A percentile compares a stretch with the other conserved stretches of the same genome.
phyloP scores from a whole-genome alignment of 257 asterid species.

The Solanum pennellii region DNA sequence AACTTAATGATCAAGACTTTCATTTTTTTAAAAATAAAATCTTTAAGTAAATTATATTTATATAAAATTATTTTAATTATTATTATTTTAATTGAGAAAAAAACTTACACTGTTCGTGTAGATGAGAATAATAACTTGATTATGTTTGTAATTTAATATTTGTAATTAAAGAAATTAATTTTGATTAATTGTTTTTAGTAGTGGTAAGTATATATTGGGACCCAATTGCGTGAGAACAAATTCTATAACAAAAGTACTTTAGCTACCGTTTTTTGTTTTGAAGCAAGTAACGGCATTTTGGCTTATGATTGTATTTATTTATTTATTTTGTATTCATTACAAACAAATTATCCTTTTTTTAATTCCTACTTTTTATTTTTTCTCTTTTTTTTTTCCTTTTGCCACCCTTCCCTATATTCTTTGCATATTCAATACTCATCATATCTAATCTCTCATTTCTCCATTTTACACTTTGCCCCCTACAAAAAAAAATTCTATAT shows the following conservation, averaged over 20 bases:
- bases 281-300: slow-evolving; percentile 47
- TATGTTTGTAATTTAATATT: neutral
- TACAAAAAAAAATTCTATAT: too few relatives aligned
- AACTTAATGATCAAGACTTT: neutral
- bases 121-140: neutral
- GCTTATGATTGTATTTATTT: slow-evolving; percentile 28
- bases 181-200: neutral
- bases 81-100: neutral
- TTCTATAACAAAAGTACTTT: neutral
- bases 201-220: neutral
- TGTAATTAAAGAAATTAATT: neutral
- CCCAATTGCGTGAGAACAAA: neutral
- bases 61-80: neutral
- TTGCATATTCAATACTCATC: neutral
- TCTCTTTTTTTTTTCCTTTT: neutral
- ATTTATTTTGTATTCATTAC: neutral
- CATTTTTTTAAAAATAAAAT: neutral
- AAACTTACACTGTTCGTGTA: neutral
- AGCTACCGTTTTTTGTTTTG: slow-evolving; percentile 23
- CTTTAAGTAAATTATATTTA: too few relatives aligned
- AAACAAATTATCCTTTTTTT: neutral
- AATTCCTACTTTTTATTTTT: neutral
- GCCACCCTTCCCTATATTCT: neutral
- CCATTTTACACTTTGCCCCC: too few relatives aligned
- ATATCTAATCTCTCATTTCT: neutral